Evolutionary conservation across 139 green algal genomes (phyloP), one percentile per base, ranked within the genome.

Genomic region (Nannochloris sp.): DNA sequence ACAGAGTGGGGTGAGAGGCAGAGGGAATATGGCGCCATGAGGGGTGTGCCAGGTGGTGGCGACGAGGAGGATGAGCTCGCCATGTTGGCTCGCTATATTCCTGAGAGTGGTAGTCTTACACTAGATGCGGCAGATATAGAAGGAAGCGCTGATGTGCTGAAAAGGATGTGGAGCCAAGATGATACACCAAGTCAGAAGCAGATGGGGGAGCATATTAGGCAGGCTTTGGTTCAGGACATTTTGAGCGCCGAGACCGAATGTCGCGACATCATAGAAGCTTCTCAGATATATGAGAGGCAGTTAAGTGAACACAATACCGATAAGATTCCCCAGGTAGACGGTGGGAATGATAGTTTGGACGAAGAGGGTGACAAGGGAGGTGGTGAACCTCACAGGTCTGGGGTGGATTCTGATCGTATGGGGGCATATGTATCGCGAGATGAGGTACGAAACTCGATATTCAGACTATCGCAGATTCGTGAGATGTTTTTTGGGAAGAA

Each of bases 301-400:
- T 9, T 53, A 11, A 20, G 9, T 23, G 17, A 28, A 11, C 16
- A 53, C 20, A 40, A 40, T 40, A 8, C 6, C 33, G 9, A 40
- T 40, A 40, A 2, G 26, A 69, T 74, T 9, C 67, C 67, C 2
- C 68, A 77, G 30, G 33, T 71, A 14, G 74, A 81, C 20, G 74
- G 74, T 31, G 43, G 60, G 12, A 58, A 20, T 5, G 74, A 80
- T 36, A 28, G 49, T 13, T 58, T 31, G 2, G 44, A 55, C 16
- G 49, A 17, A 20, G 49, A 29, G 2, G 13, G 33, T 2, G 11
- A 9, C 33, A 11, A 6, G 11, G 0, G 33, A 40, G 33, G 33
- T 40, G 8, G 33, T 12, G 33, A 40, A 40, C 33, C 33, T 0
- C 2, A 2, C 33, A 40, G 33, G 33, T 8, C 33, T 40, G 33